phyloP scores from a whole-genome alignment of 768 basidiomycete species.

The Boletus reticulatus region DNA sequence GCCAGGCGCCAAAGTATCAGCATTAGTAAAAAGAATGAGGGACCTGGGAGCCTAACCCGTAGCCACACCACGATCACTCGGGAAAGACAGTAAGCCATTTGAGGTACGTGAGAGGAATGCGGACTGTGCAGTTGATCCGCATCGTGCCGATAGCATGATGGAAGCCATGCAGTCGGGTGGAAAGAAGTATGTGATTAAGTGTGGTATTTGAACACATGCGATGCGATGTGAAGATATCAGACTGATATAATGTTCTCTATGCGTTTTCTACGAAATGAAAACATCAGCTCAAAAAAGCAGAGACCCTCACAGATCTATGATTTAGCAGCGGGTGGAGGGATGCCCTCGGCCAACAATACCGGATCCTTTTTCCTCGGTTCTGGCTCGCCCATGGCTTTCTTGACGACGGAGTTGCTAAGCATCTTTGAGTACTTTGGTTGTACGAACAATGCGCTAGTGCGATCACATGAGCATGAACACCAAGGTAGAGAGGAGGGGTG shows the following conservation, averaged over 20 bases:
- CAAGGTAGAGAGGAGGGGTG: conserved; percentile 6
- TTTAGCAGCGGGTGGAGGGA: conserved; percentile 25
- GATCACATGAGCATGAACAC: background rate
- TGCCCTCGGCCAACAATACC: conserved; percentile 27
- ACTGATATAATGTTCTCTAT: background rate
- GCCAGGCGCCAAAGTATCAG: too few relatives aligned
- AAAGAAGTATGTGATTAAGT: background rate
- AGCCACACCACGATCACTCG: too few relatives aligned
- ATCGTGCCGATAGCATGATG: too few relatives aligned
- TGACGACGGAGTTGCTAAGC: conserved; percentile 57
- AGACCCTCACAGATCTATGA: conserved; percentile 15
- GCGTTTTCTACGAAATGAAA: background rate
- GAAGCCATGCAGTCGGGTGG: too few relatives aligned
- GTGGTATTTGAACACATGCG: conserved; percentile 3
- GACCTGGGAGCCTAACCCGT: too few relatives aligned
- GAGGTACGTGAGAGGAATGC: too few relatives aligned
- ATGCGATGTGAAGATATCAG: background rate
- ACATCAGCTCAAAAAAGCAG: background rate
- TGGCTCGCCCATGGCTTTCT: conserved; percentile 65
- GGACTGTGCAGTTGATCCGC: too few relatives aligned
- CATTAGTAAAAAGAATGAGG: too few relatives aligned
- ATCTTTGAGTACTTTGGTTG: conserved; percentile 87
- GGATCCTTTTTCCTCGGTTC: conserved; percentile 24
- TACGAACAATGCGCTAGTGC: conserved; percentile 70
- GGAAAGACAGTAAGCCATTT: too few relatives aligned